Conservation (phyloP, 176 grass and related monocot genomes). For the Bothriochloa decipiens region DNA sequence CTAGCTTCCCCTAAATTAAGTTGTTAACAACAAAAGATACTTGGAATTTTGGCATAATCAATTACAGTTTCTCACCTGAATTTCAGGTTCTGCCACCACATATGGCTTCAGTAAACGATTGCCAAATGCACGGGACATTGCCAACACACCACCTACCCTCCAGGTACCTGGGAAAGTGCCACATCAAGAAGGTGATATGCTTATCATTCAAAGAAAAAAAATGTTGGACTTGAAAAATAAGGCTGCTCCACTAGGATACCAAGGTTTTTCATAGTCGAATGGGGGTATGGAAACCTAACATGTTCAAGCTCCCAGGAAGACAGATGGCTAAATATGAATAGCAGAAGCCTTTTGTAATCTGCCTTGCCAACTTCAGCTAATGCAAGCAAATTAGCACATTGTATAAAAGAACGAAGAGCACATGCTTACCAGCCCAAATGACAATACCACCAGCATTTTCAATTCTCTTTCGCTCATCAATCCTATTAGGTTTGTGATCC, state of each 20-base stretch:
- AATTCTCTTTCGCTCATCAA: slow-evolving; percentile 82
- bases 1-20: not conserved
- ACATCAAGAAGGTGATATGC: slow-evolving; percentile 32
- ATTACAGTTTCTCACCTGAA: slow-evolving; percentile 65
- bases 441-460: slow-evolving; percentile 90
- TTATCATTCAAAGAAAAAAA: slow-evolving; percentile 41
- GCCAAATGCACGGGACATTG: slow-evolving; percentile 97
- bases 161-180: slow-evolving; percentile 72
- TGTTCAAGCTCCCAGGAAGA: slow-evolving; percentile 15
- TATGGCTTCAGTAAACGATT: slow-evolving; percentile 83
- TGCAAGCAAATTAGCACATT: not conserved
- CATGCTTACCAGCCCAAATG: slow-evolving; percentile 84
- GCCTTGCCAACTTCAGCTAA: slow-evolving; percentile 17
- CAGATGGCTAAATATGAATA: slow-evolving; percentile 37
- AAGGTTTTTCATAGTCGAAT: slow-evolving; percentile 22
- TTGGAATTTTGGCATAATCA: slow-evolving; percentile 24
- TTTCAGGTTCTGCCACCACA: slow-evolving; percentile 89
- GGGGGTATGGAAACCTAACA: not conserved
- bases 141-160: slow-evolving; percentile 86
- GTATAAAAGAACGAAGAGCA: slow-evolving; percentile 31
- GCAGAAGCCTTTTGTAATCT: not conserved
- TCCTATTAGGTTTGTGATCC: slow-evolving; percentile 95
- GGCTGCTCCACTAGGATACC: not conserved
- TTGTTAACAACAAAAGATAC: not conserved
- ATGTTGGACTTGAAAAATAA: slow-evolving; percentile 10